Evolutionary conservation across 306 rosid species (phyloP).

Genomic region (Oemleria cerasiformis): DNA sequence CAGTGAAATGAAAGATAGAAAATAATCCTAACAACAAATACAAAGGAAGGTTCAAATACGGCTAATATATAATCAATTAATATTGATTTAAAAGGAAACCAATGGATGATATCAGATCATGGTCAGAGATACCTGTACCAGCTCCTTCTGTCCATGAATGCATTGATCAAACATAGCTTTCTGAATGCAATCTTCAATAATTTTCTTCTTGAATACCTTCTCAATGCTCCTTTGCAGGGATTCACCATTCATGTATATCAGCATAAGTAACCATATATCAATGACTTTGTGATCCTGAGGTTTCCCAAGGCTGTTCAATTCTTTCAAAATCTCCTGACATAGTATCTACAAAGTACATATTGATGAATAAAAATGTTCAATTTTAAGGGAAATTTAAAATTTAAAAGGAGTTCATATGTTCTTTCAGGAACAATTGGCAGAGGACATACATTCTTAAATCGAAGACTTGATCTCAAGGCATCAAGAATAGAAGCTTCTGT

Average conservation of each 20-base stretch:
- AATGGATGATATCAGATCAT: background rate
- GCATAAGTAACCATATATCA: constrained; percentile 43
- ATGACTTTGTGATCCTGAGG: constrained; percentile 40
- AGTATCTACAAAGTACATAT: constrained; percentile 15
- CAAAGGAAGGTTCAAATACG: background rate
- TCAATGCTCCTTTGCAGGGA: constrained; percentile 39
- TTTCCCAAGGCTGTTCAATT: constrained; percentile 30
- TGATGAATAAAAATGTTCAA: background rate
- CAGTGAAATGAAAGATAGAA: constrained; percentile 33
- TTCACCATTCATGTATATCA: constrained; percentile 38
- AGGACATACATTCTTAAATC: constrained; percentile 35
- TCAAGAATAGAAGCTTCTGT: constrained; percentile 37
- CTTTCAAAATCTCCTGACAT: constrained; percentile 45
- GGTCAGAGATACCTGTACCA: constrained; percentile 25
- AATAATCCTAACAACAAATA: constrained; percentile 27
- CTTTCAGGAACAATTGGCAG: background rate
- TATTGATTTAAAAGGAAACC: background rate
- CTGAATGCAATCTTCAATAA: constrained; percentile 35
- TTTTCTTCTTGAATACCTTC: constrained; percentile 34
- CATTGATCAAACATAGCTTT: constrained; percentile 37
- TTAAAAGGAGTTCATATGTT: background rate
- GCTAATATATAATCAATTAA: background rate
- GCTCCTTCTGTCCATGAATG: constrained; percentile 33
- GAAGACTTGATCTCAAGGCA: constrained; percentile 39
- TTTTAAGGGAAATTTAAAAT: background rate